phyloP scores from a whole-genome alignment of 805 yeast species.

The Candida coquimbonensis region DNA sequence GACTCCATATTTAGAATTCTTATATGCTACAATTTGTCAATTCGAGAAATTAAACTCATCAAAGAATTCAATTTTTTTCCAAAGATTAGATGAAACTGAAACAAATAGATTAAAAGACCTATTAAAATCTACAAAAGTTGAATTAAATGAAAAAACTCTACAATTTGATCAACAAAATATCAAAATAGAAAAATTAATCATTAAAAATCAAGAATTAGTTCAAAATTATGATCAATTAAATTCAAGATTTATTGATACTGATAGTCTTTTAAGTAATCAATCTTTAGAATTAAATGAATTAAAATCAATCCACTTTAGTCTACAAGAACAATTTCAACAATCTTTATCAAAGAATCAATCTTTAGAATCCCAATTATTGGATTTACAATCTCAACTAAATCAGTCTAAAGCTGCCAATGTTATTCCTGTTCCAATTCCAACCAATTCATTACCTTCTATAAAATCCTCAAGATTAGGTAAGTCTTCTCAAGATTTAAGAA shows the following conservation, averaged over 20 bases:
- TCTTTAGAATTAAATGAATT: neutral
- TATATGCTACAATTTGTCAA: slow-evolving; percentile 74
- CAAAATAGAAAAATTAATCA: neutral
- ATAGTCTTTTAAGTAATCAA: neutral
- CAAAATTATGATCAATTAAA: slow-evolving; percentile 3
- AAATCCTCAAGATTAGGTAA: neutral
- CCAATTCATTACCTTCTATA: neutral
- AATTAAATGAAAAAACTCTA: neutral
- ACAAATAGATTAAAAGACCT: neutral
- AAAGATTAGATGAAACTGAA: slow-evolving; percentile 14
- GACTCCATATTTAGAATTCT: slow-evolving; percentile 85
- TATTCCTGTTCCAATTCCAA: neutral
- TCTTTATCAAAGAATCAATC: neutral
- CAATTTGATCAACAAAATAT: slow-evolving; percentile 2
- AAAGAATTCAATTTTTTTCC: slow-evolving; percentile 16
- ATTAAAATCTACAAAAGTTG: neutral
- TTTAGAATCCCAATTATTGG: slow-evolving; percentile 1
- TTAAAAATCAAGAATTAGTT: slow-evolving; percentile 4
- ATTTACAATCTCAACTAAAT: neutral
- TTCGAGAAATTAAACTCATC: slow-evolving; percentile 29
- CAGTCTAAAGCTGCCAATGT: neutral
- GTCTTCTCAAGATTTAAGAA: slow-evolving; percentile 7
- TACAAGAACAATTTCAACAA: neutral
- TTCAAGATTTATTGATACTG: neutral
- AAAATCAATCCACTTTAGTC: no score